Percentiles rank a stretch among this genome's conserved stretches.
These are phyloP conservation scores for Haberlea rhodopensis DNA, from an alignment of 257 asterid genomes.

Conservation along the genomic window DNA sequence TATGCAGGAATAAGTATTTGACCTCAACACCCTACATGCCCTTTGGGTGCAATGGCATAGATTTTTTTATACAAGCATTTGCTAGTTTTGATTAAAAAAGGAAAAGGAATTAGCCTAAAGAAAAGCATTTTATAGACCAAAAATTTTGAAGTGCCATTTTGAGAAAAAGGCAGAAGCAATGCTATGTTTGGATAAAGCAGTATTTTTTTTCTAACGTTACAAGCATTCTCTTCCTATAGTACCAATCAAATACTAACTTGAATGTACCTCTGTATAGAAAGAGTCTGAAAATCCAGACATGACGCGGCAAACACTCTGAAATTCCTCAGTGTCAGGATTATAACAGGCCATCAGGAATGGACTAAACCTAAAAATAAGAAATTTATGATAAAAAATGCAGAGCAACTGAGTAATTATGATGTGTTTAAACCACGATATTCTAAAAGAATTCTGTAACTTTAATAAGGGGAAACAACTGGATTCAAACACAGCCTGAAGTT, in stretches of 20 bases:
- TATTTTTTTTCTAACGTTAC: neutral
- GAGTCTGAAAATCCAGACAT: slow-evolving; percentile 93
- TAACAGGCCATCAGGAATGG: slow-evolving; percentile 92
- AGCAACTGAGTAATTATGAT: neutral
- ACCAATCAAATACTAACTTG: slow-evolving; percentile 7
- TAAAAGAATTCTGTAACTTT: neutral
- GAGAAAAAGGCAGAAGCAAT: neutral
- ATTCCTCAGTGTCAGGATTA: slow-evolving; percentile 82
- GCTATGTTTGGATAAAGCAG: neutral
- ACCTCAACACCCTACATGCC: neutral
- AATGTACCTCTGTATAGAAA: slow-evolving; percentile 65
- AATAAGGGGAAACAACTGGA: slow-evolving; percentile 12
- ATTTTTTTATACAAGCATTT: neutral
- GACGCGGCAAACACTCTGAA: slow-evolving; percentile 88
- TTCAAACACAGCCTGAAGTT: slow-evolving; percentile 3
- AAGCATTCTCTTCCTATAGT: neutral
- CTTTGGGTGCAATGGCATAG: neutral
- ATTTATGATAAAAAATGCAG: slow-evolving; percentile 6
- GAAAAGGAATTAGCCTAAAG: too few species aligned
- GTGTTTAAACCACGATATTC: too few species aligned
- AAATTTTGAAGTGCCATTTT: too few species aligned
- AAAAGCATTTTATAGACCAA: too few species aligned
- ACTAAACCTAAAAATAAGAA: slow-evolving; percentile 63
- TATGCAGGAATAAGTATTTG: neutral
- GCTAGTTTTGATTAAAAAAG: neutral